Base-by-base conservation (phyloP, 768 basidiomycete genomes). In the Psilocybe cubensis region DNA sequence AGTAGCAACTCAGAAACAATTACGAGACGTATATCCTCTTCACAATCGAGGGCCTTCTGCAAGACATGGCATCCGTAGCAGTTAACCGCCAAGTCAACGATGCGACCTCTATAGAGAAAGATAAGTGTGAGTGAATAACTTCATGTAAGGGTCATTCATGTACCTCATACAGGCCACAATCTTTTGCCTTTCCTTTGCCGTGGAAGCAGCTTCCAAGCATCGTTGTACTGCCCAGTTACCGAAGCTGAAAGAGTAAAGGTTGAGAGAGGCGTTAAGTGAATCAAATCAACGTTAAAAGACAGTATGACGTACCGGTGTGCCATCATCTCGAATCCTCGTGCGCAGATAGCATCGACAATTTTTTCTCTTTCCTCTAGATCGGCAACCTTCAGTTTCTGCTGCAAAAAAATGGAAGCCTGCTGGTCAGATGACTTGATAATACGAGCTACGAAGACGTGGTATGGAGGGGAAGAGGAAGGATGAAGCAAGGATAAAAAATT, bases 211-310 rank as follows among this genome's bases (percentile, higher is more conserved):
- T 65, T 94, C 92, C 3, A 94, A 75, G 69, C 92, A 94, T 55
- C 92, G 79, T 70, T 94, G 92, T 33, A 94, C 92, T 0, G 92
- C 92, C 92, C 92, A 94, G 65, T 94, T 94, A 2, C 92, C 92
- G 61, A 94, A 94, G n/a, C 92, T 91, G 54, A 53, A 21, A 47
- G 44, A 45, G 46, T 33, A 47, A 45, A 50, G 46, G 31, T 40
- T 59, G 54, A 44, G n/a, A 29, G 50, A 31, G 35, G 35, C 47
- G 56, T 17, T 38, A 38, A n/a, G n/a, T 38, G 12, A 38, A 38
- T 38, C 35, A 38, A 38, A 1, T n/a, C 35, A 42, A 60, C 48
- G 58, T 44, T 3, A 5, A 31, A 50, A 60, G 18, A 18, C 17
- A 6, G 33, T 43, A 38, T 12, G 31, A 49, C 72, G 33, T 67